A percentile compares a stretch with the other conserved stretches of the same genome.
Conservation (phyloP, 495 filamentous ascomycete species). For the Podospora fimiseda region DNA sequence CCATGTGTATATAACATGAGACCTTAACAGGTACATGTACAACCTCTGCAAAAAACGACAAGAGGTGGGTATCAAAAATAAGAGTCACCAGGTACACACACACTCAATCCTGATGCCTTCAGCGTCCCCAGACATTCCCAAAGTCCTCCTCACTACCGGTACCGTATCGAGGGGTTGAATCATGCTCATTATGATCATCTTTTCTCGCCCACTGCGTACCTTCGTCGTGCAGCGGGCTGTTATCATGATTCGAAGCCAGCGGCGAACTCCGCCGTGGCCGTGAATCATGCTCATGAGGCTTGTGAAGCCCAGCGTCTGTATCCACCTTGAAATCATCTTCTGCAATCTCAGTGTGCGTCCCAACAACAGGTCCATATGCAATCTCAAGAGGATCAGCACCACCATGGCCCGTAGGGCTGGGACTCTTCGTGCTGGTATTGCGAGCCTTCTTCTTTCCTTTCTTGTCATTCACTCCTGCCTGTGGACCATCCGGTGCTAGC, state of each 20-base stretch:
- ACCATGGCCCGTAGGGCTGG: constrained; percentile 14
- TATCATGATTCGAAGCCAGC: constrained; percentile 2
- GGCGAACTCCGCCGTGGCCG: constrained; percentile 3
- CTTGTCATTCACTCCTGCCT: constrained; percentile 17
- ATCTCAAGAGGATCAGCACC: constrained; percentile 30
- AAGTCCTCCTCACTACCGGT: constrained; percentile 26
- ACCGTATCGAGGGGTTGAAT: constrained; percentile 13
- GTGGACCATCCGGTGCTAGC: constrained; percentile 22
- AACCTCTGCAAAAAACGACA: background rate
- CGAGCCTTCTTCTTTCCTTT: constrained; percentile 30
- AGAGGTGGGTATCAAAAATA: constrained; percentile 10
- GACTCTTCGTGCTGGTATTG: constrained; percentile 8
- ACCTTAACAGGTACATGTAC: background rate
- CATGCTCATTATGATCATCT: background rate
- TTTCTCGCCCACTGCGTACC: constrained; percentile 14
- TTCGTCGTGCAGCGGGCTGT: constrained; percentile 11
- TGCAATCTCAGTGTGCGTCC: constrained; percentile 21
- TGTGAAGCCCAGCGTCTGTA: constrained; percentile 15
- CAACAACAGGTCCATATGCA: constrained; percentile 26
- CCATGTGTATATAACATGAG: background rate
- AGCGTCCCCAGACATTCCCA: constrained; percentile 28
- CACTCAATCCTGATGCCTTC: background rate
- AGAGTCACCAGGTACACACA: background rate
- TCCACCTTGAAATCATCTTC: constrained; percentile 29
- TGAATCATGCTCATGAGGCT: constrained; percentile 11